These are phyloP conservation scores for Cercophora sp. DNA, from an alignment of 495 filamentous ascomycete genomes.

Conservation along the genomic window DNA sequence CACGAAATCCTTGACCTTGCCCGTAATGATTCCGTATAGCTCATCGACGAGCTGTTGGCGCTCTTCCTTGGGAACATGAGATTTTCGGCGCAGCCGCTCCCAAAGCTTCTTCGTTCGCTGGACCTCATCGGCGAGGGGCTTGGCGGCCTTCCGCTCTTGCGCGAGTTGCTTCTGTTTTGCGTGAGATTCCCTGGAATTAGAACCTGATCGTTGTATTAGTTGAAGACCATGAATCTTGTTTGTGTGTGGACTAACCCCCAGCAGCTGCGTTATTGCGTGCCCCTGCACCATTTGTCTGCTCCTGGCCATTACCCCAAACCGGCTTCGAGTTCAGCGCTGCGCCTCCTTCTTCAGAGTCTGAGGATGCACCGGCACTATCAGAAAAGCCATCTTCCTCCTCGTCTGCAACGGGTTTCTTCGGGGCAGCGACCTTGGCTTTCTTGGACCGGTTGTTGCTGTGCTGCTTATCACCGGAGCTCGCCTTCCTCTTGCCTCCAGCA, in stretches of 20 bases:
- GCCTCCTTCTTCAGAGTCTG: conserved; percentile 34
- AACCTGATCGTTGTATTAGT: conserved; percentile 14
- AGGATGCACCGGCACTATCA: conserved; percentile 35
- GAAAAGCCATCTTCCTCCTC: conserved; percentile 22
- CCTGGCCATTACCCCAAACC: too few species aligned
- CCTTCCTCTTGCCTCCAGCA: conserved; percentile 39
- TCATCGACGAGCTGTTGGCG: conserved; percentile 81
- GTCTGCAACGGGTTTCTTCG: too few species aligned
- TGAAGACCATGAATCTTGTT: too few species aligned
- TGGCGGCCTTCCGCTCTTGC: conserved; percentile 84
- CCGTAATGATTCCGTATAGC: conserved; percentile 85
- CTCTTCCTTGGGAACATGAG: conserved; percentile 80
- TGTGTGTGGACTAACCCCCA: conserved; percentile 14
- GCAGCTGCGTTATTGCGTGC: not conserved
- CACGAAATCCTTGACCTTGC: conserved; percentile 87
- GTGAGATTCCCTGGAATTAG: conserved; percentile 74
- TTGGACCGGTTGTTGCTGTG: conserved; percentile 31
- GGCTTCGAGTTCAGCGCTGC: conserved; percentile 19
- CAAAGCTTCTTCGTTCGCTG: conserved; percentile 92
- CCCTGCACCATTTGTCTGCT: conserved; percentile 6
- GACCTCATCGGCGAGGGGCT: conserved; percentile 86
- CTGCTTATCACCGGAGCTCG: conserved; percentile 32
- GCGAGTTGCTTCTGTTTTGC: conserved; percentile 85
- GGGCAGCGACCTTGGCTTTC: conserved; percentile 43
- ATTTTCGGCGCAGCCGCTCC: conserved; percentile 89